Evolutionary conservation across 2,329 filamentous ascomycete genomes (phyloP), one percentile per base, ranked within the genome.

Genomic region (Fusarium udum): DNA sequence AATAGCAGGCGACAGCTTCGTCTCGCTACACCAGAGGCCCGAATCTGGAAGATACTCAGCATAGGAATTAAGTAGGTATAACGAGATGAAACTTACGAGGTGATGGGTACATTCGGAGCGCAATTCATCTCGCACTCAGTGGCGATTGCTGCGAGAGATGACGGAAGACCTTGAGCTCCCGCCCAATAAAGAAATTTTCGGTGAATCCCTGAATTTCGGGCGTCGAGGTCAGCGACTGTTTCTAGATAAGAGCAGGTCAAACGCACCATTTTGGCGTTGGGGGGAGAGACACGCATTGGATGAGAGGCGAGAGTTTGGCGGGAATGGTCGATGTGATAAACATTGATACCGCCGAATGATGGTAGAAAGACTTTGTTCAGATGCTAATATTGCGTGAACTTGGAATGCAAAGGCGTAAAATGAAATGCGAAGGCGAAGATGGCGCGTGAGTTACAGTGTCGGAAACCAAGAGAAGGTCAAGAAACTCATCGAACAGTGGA

Each of bases 111-210:
- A 15, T 11, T 4, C 7, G 10, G 13, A 20, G n/a, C 9, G n/a
- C n/a, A 36, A 2, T 52, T 20, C 12, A 22, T 20, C 16, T 7
- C 13, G 18, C n/a, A 34, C 48, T 24, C 34, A 59, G 8, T 20
- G 46, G 40, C 51, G 37, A 36, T 39, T 48, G 18, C 14, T 69
- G 37, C 56, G 56, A 12, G 64, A 69, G 22, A 55, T 55, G 36
- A 43, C 16, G 1, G 56, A 69, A 15, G 57, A 68, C 15, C 8
- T 63, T 15, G n/a, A 51, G 18, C 26, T 36, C 4, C 36, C 40
- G 9, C 22, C 26, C 6, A 26, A n/a, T 3, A 28, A 36, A 6
- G 15, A 11, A 15, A 6, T 18, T 3, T 31, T 20, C 4, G 13
- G 12, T 13, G 26, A 40, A 1, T 4, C 15, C 13, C 36, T 40